Evolutionary conservation across 768 basidiomycete genomes (phyloP), one percentile per base, ranked within the genome.

Genomic region (Hypholoma fasciculare): DNA sequence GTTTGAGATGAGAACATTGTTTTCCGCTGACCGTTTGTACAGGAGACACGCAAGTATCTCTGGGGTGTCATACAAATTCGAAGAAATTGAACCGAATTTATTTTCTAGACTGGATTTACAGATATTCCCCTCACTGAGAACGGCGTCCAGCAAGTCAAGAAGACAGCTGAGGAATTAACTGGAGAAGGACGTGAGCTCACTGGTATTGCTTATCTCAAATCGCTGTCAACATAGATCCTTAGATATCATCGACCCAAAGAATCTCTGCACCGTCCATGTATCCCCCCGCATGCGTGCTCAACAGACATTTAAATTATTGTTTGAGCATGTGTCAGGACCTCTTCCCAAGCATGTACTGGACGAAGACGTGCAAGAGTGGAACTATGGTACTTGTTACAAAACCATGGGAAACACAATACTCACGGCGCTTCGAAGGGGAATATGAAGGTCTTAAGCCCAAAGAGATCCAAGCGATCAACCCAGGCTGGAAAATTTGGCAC

Each of bases 201-300:
- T 13, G 19, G 19, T 17, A 36, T 42, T 47, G 14, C 30, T 23
- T 58, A 30, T 38, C 9, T 36, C 5, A 9, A 19, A 19, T n/a
- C 13, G 37, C 9, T 42, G 14, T 20, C 16, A 37, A 39, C 36
- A 36, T 46, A 16, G 43, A 34, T 40, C 7, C 63, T 34, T 34
- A 94, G 92, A 81, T 62, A 73, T 87, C 46, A 83, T 98, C 59
- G 90, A 97, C 68, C 91, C 94, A 0, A 78, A 75, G 58, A 90
- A 92, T 68, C 74, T 98, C 19, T 83, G 85, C 60, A 82, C 85
- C 30, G 85, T 88, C 36, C 79, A 90, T 56, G 82, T 98, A 50
- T 97, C 95, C 36, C 96, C 96, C n/a, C 86, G 96, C 47, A 77
- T 81, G 58, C 86, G 96, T 48, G 94, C 96, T 2, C 89, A 89